phyloP scores from a whole-genome alignment of 1,284 basidiomycete species.

The Moniliella sp. region DNA sequence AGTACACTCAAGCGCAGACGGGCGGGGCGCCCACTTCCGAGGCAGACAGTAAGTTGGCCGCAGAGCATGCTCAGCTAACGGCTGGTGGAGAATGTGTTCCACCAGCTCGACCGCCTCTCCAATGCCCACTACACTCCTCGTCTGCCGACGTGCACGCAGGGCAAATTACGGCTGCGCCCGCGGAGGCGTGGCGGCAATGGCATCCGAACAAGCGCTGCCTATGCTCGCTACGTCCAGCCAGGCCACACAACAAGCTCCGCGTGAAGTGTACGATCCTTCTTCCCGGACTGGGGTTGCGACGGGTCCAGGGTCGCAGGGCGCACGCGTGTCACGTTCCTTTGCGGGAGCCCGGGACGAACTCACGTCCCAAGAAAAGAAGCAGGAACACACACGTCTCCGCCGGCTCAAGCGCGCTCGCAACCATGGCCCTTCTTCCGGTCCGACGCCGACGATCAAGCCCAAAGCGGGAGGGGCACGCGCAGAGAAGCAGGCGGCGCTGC shows the following conservation, averaged over 20 bases:
- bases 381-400: constrained; percentile 36
- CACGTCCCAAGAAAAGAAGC: constrained; percentile 60
- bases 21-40: constrained; percentile 42
- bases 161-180: too few species aligned
- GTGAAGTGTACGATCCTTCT: constrained; percentile 55
- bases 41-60: constrained; percentile 63
- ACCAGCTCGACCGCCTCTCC: constrained; percentile 75
- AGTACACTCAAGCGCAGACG: constrained; percentile 51
- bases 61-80: constrained; percentile 70
- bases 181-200: too few species aligned
- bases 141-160: too few species aligned
- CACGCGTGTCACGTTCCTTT: constrained; percentile 11
- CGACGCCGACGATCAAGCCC: too few species aligned
- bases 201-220: too few species aligned
- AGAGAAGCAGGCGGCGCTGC: too few species aligned
- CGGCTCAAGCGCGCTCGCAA: constrained; percentile 50
- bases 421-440: too few species aligned
- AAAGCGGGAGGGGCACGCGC: too few species aligned
- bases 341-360: constrained; percentile 47
- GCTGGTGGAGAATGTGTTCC: constrained; percentile 63
- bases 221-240: constrained; percentile 43
- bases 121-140: constrained; percentile 91
- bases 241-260: constrained; percentile 68
- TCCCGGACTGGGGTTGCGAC: too few species aligned
- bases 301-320: too few species aligned